Evolutionary conservation across 768 basidiomycete genomes (phyloP).

Genomic region (Leccinellum rugosiceps): DNA sequence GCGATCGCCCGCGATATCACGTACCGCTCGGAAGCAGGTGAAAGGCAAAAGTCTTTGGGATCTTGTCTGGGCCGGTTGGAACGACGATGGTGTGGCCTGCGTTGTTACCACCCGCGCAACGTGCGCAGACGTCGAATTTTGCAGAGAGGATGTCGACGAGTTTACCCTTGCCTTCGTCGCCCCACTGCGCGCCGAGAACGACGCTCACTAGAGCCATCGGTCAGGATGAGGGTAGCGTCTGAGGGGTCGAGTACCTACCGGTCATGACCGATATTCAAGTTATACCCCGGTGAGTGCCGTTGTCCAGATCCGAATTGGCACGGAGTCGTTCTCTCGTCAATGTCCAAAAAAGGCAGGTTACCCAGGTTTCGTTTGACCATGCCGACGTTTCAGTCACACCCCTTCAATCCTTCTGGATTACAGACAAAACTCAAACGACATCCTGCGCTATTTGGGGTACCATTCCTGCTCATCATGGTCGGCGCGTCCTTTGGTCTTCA

Average conservation of each 20-base stretch:
- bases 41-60: slow-evolving; percentile 88
- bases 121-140: slow-evolving; percentile 86
- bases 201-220: slow-evolving; percentile 49
- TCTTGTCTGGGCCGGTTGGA: slow-evolving; percentile 60
- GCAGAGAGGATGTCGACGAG: slow-evolving; percentile 94
- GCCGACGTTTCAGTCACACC: slow-evolving; percentile 50
- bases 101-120: slow-evolving; percentile 98
- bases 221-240: not conserved
- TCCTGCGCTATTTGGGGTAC: slow-evolving; percentile 78
- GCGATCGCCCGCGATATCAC: not conserved
- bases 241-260: slow-evolving; percentile 12
- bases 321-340: not conserved
- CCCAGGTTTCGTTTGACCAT: slow-evolving; percentile 29
- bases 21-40: slow-evolving; percentile 91
- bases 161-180: slow-evolving; percentile 93
- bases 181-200: slow-evolving; percentile 89
- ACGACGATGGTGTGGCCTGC: slow-evolving; percentile 98
- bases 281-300: slow-evolving; percentile 10
- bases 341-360: slow-evolving; percentile 16
- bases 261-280: slow-evolving; percentile 21
- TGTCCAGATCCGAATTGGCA: not conserved
- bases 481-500: slow-evolving; percentile 81
- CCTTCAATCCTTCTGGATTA: slow-evolving; percentile 20
- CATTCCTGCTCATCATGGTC: slow-evolving; percentile 84
- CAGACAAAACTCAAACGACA: slow-evolving; percentile 50